Percentiles rank a stretch among this genome's conserved stretches.
phyloP scores from a whole-genome alignment of 2,329 filamentous ascomycete species.

The Fusarium chuoi region DNA sequence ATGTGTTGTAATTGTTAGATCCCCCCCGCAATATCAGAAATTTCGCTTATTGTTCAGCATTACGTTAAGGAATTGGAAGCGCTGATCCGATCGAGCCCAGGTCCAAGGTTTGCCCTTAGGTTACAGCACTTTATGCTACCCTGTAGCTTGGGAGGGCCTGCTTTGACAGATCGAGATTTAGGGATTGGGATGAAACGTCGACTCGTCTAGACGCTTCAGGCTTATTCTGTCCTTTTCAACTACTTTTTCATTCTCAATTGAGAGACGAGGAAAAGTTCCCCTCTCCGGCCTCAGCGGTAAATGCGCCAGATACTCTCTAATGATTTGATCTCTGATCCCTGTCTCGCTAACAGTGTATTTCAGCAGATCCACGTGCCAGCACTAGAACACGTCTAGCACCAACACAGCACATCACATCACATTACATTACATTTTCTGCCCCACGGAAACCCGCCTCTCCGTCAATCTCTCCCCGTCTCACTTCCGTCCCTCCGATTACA shows the following conservation, averaged over 20 bases:
- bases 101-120: neutral
- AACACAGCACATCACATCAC: neutral
- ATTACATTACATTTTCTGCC: neutral
- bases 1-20: neutral
- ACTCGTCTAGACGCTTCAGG: neutral
- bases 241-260: neutral
- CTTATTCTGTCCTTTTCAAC: neutral
- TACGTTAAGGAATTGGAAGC: neutral
- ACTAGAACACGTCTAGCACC: neutral
- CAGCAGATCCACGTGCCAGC: conserved; percentile 3
- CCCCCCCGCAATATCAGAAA: neutral
- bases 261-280: neutral
- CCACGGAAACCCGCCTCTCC: conserved; percentile 18
- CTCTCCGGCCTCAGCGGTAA: neutral
- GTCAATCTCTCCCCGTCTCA: neutral
- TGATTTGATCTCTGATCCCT: neutral
- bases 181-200: neutral
- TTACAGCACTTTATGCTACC: neutral
- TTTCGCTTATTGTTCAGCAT: neutral
- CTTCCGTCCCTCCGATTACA: conserved; percentile 36
- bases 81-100: neutral
- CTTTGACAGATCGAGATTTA: neutral
- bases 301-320: neutral
- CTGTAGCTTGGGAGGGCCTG: neutral
- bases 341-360: neutral